Base-by-base conservation (phyloP, 139 green algal species). In the Edaphochlamys debaryana region DNA sequence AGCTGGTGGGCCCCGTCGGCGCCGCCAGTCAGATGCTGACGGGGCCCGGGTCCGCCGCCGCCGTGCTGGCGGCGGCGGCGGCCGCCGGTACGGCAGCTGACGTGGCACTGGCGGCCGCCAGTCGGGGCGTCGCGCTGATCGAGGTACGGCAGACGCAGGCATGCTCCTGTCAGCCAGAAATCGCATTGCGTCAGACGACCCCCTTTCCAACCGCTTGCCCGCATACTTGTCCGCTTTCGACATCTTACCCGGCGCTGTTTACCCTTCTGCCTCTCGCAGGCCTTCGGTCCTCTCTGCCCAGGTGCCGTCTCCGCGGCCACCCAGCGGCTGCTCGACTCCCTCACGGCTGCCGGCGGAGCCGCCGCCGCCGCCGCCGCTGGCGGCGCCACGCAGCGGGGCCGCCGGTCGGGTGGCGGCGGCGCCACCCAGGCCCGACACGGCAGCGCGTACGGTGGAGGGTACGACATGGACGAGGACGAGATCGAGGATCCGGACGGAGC, bases 1-100 rank as follows among this genome's bases (percentile, higher is more conserved):
- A 72, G 40, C 2, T 54, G 11, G 23, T 72, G 22, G 75, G 41
- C 41, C 60, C 60, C 62, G 62, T 34, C 20, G 75, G 34, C 30
- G 75, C 29, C n/a, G 60, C 19, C 27, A 81, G 8, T 4, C 75
- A 81, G 75, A 32, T 81, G 60, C 75, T 81, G 75, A 71, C 75
- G 32, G 75, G 75, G 0, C 40, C 75, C 13, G 75, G 75, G 22
- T 22, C 38, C 13, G 72, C 72, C 11, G 50, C 72, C 7, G 52
- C 36, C n/a, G 37, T 56, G 37, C 36, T 69, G 56, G 19, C 58
- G 40, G 40, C 67, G 67, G 67, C 67, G 37, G 27, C 67, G 67
- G 38, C 25, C 38, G 25, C 67, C 25, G 64, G 50, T 2, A 60
- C 73, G 15, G 0, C 58, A 3, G 19, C 17, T 9, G 60, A 81